Evolutionary conservation across 2,329 filamentous ascomycete genomes (phyloP), one percentile per base, ranked within the genome.

Genomic region (Exophiala sp.): DNA sequence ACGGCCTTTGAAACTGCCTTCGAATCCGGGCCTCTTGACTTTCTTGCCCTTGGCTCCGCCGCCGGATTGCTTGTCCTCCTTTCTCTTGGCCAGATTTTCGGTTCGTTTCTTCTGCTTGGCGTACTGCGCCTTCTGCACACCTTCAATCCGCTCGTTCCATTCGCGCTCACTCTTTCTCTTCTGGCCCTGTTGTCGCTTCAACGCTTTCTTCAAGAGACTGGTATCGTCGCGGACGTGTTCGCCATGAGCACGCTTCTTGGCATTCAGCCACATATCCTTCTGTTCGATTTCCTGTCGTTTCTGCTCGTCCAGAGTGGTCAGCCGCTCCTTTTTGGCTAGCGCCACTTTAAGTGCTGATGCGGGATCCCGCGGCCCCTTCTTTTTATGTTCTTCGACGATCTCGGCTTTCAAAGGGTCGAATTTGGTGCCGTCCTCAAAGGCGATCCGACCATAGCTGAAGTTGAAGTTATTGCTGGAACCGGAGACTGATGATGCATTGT

Each of bases 121-220:
- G 46, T 88, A 85, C 65, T 86, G 85, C 42, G 85, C 75, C 69
- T 86, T 85, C 58, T 80, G 78, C 42, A 97, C 82, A 23, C 83
- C 83, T 22, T 85, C 80, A 32, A 80, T 71, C 42, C 87, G 77
- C 50, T 88, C 85, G 40, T 73, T 78, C 87, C 93, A 97, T 64
- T 93, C 88, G 65, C 85, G 84, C 67, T 88, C 88, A 65, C 87
- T 94, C 80, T 93, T 95, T 70, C 83, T 85, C 80, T 96, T 97
- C 45, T 79, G 74, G 59, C 83, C 81, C 63, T 96, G 88, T 73
- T 95, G 94, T 59, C 91, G 83, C 78, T 96, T 96, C 59, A 97
- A 75, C 0, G 90, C 86, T 76, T 95, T 96, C 76, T 95, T 96
- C 22, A 98, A 77, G 49, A 95, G 71, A 39, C 79, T 81, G 56